These are phyloP conservation scores for Mycena olivaceomarginata DNA, from an alignment of 768 basidiomycete genomes.

Conservation along the genomic window DNA sequence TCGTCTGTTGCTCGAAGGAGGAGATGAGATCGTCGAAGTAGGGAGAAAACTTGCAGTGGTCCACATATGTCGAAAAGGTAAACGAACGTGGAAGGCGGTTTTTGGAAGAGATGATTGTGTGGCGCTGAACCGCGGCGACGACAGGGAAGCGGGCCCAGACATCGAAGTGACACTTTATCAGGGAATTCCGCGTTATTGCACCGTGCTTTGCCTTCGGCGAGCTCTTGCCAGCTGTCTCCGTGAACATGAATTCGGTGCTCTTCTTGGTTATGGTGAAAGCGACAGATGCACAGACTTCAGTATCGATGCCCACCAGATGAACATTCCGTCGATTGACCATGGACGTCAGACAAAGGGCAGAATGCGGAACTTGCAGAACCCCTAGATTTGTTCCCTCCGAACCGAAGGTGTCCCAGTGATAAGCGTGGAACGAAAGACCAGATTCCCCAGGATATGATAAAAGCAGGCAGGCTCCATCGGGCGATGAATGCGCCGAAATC, in stretches of 20 bases:
- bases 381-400: constrained; percentile 63
- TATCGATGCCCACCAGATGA: constrained; percentile 59
- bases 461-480: constrained; percentile 73
- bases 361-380: constrained; percentile 47
- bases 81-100: constrained; percentile 58
- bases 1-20: constrained; percentile 66
- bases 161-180: constrained; percentile 72
- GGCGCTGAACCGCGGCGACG: constrained; percentile 67
- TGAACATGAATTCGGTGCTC: constrained; percentile 73
- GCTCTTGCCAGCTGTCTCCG: constrained; percentile 57
- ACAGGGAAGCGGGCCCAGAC: constrained; percentile 79
- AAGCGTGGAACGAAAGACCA: constrained; percentile 56
- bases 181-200: constrained; percentile 63
- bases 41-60: constrained; percentile 55
- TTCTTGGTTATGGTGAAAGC: constrained; percentile 72
- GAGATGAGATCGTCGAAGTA: constrained; percentile 67
- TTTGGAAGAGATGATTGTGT: constrained; percentile 60
- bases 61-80: constrained; percentile 63
- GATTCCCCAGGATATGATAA: constrained; percentile 49
- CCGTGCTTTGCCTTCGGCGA: constrained; percentile 37
- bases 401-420: constrained; percentile 77
- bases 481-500: constrained; percentile 62
- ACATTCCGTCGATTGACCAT: constrained; percentile 61
- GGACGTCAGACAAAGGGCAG: constrained; percentile 60
- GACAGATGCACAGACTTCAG: constrained; percentile 60